Evolutionary conservation across 768 basidiomycete genomes (phyloP), one percentile per base, ranked within the genome.

Genomic region (Suillus alpinus): DNA sequence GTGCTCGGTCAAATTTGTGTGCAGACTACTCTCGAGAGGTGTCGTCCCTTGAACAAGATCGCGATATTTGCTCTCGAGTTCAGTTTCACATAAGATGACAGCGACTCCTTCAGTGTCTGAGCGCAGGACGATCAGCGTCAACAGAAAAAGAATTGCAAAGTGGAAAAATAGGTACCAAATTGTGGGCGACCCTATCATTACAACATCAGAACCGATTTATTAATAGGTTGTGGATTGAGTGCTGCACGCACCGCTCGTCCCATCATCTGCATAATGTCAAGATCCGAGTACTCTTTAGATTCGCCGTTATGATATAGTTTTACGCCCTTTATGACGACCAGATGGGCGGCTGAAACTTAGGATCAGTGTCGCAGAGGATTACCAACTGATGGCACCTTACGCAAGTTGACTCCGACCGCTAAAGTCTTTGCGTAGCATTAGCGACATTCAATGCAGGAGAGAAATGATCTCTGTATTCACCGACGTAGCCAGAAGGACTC

Each of bases 221-320:
- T 55, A 37, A 32, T 26, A 6, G 56, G 20, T 29, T 12, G 32
- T 16, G 47, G 20, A 36, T 14, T 20, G 20, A 43, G 43, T 2
- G 37, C 0, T 47, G 58, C 23, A 55, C 86, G 72, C 70, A 92
- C 92, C 46, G 95, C 95, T 51, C 97, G 85, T 7, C 96, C 97
- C 60, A 98, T 84, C 96, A 98, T 98, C 73, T 97, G 95, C 82
- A 92, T 86, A 32, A 98, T 81, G 67, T 98, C 97, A 6, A 97
- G 80, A 70, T 97, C 95, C 0, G 90, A 89, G 72, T 97, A 97
- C 66, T 98, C 95, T 37, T 81, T 78, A 51, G 85, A 84, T 16
- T 77, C 77, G 49, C 82, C 84, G 56, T 88, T 89, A 63, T 87
- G 84, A 70, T 87, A 99, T 4, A 84, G 78, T 66, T 86, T 87